phyloP scores from a whole-genome alignment of 768 basidiomycete genomes.

The Termitomyces sp. region DNA sequence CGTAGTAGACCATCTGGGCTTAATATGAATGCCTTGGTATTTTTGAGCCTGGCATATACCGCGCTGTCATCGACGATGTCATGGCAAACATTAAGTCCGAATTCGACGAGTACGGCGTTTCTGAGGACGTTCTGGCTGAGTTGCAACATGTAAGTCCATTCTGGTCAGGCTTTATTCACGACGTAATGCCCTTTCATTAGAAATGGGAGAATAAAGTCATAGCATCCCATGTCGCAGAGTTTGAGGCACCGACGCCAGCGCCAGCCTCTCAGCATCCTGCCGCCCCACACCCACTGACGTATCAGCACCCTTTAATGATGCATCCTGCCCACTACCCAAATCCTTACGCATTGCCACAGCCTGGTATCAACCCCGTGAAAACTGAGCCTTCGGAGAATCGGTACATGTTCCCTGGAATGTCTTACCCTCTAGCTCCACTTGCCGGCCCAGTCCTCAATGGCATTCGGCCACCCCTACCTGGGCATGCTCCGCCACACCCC shows the following conservation, averaged over 20 bases:
- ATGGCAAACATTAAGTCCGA: conserved; percentile 82
- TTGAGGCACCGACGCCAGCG: conserved; percentile 49
- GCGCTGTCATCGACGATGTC: conserved; percentile 95
- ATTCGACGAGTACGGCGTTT: conserved; percentile 95
- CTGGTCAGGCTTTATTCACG: conserved; percentile 7
- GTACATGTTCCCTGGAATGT: conserved; percentile 47
- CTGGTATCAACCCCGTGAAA: conserved; percentile 51
- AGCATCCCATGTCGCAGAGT: conserved; percentile 92
- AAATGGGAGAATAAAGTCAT: conserved; percentile 97
- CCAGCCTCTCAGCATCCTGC: conserved; percentile 36
- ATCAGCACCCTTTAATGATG: conserved; percentile 59
- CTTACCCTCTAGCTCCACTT: conserved; percentile 55
- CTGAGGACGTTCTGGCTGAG: conserved; percentile 83
- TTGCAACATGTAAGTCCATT: conserved; percentile 73
- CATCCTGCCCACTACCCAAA: conserved; percentile 48
- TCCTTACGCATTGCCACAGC: conserved; percentile 40
- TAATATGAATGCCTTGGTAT: conserved; percentile 39
- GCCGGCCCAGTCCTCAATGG: conserved; percentile 62
- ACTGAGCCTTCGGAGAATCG: conserved; percentile 67
- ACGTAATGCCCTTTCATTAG: conserved; percentile 32
- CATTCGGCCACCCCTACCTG: conserved; percentile 32
- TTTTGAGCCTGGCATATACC: conserved; percentile 87
- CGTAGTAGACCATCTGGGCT: conserved; percentile 51
- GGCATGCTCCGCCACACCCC: conserved; percentile 36
- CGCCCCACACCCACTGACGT: conserved; percentile 42